phyloP scores from a whole-genome alignment of 2,329 filamentous ascomycete genomes.

The Fusarium succisae region DNA sequence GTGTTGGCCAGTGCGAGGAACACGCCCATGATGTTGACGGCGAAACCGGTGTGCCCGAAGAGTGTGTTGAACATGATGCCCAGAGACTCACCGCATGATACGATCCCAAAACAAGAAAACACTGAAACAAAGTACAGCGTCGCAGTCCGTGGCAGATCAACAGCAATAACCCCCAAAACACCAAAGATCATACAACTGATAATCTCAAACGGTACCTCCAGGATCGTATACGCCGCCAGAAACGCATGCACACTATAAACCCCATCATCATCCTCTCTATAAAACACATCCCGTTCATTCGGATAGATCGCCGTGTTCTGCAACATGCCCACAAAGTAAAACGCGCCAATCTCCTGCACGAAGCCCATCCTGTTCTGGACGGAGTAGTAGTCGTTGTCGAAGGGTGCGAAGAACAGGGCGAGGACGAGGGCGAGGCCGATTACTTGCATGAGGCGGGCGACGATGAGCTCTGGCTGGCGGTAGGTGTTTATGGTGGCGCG shows the following conservation, averaged over 20 bases:
- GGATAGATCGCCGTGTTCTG: slow-evolving; percentile 82
- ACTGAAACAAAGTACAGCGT: slow-evolving; percentile 73
- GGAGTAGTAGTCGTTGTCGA: slow-evolving; percentile 73
- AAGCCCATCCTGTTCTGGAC: slow-evolving; percentile 80
- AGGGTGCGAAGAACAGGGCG: slow-evolving; percentile 75
- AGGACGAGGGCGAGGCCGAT: slow-evolving; percentile 70
- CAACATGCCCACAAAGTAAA: slow-evolving; percentile 81
- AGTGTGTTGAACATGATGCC: slow-evolving; percentile 85
- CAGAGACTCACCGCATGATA: slow-evolving; percentile 77
- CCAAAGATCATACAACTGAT: slow-evolving; percentile 72
- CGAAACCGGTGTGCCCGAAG: slow-evolving; percentile 78
- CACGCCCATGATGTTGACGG: slow-evolving; percentile 76
- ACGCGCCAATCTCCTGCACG: slow-evolving; percentile 74
- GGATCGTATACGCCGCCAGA: slow-evolving; percentile 72
- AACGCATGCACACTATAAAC: slow-evolving; percentile 78
- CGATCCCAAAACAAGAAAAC: slow-evolving; percentile 77
- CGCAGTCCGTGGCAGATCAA: slow-evolving; percentile 70
- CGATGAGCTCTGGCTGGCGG: slow-evolving; percentile 70
- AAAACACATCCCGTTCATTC: slow-evolving; percentile 77
- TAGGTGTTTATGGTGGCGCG: slow-evolving; percentile 75
- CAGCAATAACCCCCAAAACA: slow-evolving; percentile 69
- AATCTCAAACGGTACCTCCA: slow-evolving; percentile 78
- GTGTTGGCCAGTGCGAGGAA: slow-evolving; percentile 75
- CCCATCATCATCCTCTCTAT: slow-evolving; percentile 78
- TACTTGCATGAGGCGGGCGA: slow-evolving; percentile 74